Percentiles rank a stretch among this genome's conserved stretches.
Conservation (phyloP, 352 stramenopile genomes). For the Halophytophthora polymorphica region DNA sequence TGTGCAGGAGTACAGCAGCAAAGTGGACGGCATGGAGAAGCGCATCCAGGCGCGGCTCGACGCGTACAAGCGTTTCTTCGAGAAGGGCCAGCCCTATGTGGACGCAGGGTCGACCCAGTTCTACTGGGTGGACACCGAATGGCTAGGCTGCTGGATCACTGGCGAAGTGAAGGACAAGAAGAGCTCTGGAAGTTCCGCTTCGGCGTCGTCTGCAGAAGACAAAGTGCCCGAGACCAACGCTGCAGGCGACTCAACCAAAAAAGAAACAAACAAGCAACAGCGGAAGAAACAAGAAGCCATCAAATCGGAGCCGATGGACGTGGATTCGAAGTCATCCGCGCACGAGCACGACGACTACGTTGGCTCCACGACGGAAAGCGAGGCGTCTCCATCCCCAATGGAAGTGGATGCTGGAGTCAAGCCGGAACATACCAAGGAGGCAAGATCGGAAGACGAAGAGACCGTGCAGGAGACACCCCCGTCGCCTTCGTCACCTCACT, state of each 20-base stretch:
- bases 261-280: slow-evolving; percentile 3
- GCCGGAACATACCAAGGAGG: slow-evolving; percentile 8
- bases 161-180: slow-evolving; percentile 36
- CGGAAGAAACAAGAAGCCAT: slow-evolving; percentile 1
- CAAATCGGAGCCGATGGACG: slow-evolving; percentile 2
- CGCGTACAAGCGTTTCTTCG: slow-evolving; percentile 60
- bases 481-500: slow-evolving; percentile 5
- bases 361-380: slow-evolving; percentile 16
- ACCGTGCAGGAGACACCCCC: slow-evolving; percentile 8
- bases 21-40: slow-evolving; percentile 39
- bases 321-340: not conserved
- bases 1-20: slow-evolving; percentile 40
- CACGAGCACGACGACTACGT: slow-evolving; percentile 7
- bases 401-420: not conserved
- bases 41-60: slow-evolving; percentile 52
- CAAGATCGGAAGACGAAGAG: slow-evolving; percentile 7
- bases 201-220: slow-evolving; percentile 5
- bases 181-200: slow-evolving; percentile 5
- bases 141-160: slow-evolving; percentile 62
- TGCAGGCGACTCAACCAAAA: not conserved
- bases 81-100: slow-evolving; percentile 44
- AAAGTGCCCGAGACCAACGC: slow-evolving; percentile 7
- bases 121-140: slow-evolving; percentile 73
- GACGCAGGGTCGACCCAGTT: slow-evolving; percentile 31
- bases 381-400: slow-evolving; percentile 10